These are phyloP conservation scores for Fraxinus americana DNA, from an alignment of 257 asterid genomes.

Conservation along the genomic window DNA sequence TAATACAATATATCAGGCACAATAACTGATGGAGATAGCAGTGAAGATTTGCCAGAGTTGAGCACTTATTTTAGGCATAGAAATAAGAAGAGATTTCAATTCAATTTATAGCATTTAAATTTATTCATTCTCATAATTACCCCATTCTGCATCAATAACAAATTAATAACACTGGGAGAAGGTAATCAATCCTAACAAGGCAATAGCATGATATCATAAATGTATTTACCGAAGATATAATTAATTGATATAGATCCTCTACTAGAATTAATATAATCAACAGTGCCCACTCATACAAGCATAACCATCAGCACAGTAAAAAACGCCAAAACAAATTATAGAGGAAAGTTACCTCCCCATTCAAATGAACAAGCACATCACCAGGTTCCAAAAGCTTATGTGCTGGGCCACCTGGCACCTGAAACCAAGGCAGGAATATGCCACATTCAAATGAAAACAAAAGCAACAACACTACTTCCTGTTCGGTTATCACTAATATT, in stretches of 20 bases:
- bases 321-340: not conserved
- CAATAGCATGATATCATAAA: not conserved
- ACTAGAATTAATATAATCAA: conserved; percentile 10
- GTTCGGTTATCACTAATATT: too few relatives aligned
- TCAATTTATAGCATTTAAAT: not conserved
- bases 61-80: not conserved
- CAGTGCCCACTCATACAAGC: conserved; percentile 6
- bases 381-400: conserved; percentile 95
- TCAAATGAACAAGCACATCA: conserved; percentile 87
- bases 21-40: not conserved
- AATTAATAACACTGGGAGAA: not conserved
- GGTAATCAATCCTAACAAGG: not conserved
- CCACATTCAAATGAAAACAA: conserved; percentile 24
- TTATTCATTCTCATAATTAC: not conserved
- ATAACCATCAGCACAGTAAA: conserved; percentile 15
- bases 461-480: conserved; percentile 3
- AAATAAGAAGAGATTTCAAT: not conserved
- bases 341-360: conserved; percentile 75
- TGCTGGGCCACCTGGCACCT: conserved; percentile 99
- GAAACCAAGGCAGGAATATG: conserved; percentile 33
- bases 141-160: not conserved
- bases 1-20: not conserved
- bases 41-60: not conserved
- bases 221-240: conserved; percentile 7
- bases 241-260: conserved; percentile 6